Evolutionary conservation across 139 green algal species (phyloP).

Genomic region (Micromonas pusilla): DNA sequence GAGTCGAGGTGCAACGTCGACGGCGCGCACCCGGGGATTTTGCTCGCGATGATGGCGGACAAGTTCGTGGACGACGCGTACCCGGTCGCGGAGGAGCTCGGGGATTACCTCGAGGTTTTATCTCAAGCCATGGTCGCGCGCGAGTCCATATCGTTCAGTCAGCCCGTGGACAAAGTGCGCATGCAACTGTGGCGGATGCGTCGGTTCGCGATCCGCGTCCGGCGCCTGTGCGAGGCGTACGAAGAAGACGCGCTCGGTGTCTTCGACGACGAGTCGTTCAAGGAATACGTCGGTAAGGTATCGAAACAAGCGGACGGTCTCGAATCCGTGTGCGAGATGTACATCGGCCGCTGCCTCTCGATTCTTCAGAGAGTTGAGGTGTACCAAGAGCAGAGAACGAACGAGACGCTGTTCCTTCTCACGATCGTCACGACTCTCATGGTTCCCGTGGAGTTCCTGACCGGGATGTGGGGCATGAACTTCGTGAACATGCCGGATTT

Average conservation of each 20-base stretch:
- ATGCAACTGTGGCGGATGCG: not conserved
- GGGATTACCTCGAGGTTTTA: not conserved
- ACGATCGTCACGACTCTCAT: not conserved
- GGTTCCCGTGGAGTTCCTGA: constrained; percentile 21
- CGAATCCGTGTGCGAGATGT: not conserved
- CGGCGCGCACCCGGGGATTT: not conserved
- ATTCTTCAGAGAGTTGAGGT: not conserved
- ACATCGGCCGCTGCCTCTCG: not conserved
- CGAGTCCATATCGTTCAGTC: not conserved
- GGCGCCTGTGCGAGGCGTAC: not conserved
- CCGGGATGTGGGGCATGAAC: constrained; percentile 44
- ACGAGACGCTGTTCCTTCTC: not conserved
- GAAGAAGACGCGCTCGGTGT: not conserved
- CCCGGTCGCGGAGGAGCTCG: not conserved
- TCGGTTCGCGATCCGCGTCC: not conserved
- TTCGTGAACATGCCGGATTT: constrained; percentile 47
- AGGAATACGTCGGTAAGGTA: not conserved
- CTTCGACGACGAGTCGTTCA: not conserved
- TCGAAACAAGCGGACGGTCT: not conserved
- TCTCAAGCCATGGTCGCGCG: not conserved
- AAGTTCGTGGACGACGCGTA: not conserved
- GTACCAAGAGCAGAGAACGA: not conserved
- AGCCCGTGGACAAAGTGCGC: not conserved
- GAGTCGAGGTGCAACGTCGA: not conserved
- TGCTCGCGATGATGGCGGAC: not conserved